Evolutionary conservation across 1,284 basidiomycete species (phyloP).

Genomic region (Moesziomyces sp.): DNA sequence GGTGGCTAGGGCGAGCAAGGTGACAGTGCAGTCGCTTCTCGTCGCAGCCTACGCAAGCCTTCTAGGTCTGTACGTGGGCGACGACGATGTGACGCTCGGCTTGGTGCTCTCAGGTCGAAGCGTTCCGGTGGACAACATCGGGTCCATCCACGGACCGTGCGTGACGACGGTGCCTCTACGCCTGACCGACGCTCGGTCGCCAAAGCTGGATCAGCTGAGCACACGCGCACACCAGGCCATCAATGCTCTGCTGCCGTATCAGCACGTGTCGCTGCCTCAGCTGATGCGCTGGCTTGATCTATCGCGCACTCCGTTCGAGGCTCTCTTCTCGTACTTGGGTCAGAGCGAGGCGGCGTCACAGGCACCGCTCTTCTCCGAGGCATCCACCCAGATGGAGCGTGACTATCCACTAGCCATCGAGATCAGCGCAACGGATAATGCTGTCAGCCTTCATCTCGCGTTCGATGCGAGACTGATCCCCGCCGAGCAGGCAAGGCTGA

Average conservation of each 20-base stretch:
- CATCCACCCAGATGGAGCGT: constrained; percentile 43
- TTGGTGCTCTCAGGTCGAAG: constrained; percentile 60
- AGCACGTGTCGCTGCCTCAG: constrained; percentile 56
- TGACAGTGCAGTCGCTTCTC: constrained; percentile 54
- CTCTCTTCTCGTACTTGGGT: constrained; percentile 57
- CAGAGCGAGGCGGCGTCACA: constrained; percentile 1
- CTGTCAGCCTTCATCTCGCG: constrained; percentile 40
- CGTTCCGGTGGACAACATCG: constrained; percentile 35
- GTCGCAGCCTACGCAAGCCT: constrained; percentile 47
- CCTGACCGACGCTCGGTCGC: constrained; percentile 8
- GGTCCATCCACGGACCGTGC: constrained; percentile 59
- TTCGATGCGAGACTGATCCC: constrained; percentile 41
- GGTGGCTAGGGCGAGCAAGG: constrained; percentile 30
- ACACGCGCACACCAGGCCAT: constrained; percentile 21
- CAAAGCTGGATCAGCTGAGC: constrained; percentile 6
- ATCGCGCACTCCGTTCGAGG: constrained; percentile 49
- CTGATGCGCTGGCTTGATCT: constrained; percentile 49
- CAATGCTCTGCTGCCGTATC: constrained; percentile 41
- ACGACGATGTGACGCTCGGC: constrained; percentile 53
- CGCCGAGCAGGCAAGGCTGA: constrained; percentile 37
- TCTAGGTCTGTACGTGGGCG: constrained; percentile 52
- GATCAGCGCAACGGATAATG: constrained; percentile 37
- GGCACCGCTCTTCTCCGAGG: constrained; percentile 12
- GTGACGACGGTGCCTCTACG: constrained; percentile 61
- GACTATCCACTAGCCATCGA: constrained; percentile 60